phyloP scores from a whole-genome alignment of 306 rosid species.

The Canavalia ensiformis region DNA sequence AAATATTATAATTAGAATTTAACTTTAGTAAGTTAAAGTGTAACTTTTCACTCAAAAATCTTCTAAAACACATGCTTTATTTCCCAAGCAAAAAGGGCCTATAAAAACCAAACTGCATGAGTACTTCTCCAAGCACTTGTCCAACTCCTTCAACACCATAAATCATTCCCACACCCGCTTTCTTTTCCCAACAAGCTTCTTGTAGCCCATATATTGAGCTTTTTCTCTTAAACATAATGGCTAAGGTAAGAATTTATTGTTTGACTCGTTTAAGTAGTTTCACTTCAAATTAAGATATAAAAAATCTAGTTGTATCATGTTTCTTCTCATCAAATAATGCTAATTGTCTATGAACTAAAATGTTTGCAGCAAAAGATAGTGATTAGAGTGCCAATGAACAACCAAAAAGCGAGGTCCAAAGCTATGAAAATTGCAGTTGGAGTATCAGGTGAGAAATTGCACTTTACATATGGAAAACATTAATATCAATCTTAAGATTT shows the following conservation, averaged over 20 bases:
- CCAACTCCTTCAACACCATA: not conserved
- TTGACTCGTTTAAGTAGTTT: not conserved
- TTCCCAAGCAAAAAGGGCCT: not conserved
- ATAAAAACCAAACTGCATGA: not conserved
- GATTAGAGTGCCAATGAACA: constrained; percentile 53
- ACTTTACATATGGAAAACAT: not conserved
- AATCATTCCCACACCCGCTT: not conserved
- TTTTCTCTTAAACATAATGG: not conserved
- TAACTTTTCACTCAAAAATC: too few species aligned
- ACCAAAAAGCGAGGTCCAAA: constrained; percentile 48
- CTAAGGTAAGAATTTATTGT: not conserved
- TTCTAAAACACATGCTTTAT: too few species aligned
- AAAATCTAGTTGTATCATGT: not conserved
- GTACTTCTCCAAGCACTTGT: not conserved
- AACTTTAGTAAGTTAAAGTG: too few species aligned
- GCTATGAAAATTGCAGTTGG: constrained; percentile 62
- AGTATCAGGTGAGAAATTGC: constrained; percentile 47
- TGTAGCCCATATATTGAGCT: not conserved
- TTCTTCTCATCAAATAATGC: not conserved
- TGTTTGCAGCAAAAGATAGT: constrained; percentile 67
- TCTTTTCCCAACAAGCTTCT: not conserved
- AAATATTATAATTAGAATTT: too few species aligned
- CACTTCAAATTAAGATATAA: not conserved
- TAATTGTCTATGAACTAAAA: not conserved
- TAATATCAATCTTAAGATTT: too few species aligned